These are phyloP conservation scores for Globisporangium perplexum DNA, from an alignment of 352 stramenopile genomes.

Conservation along the genomic window DNA sequence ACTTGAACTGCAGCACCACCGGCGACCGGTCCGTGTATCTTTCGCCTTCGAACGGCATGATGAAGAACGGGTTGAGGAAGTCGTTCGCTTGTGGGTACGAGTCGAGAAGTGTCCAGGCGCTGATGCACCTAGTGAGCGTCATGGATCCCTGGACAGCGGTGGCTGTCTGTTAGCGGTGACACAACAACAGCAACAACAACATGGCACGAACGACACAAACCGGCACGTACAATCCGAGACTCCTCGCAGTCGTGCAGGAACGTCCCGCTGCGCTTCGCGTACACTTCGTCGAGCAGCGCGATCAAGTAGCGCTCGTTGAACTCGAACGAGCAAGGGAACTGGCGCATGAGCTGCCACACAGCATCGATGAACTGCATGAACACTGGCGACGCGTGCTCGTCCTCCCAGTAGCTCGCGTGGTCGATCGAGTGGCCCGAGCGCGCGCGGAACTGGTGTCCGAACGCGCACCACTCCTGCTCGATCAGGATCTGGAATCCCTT, in stretches of 20 bases:
- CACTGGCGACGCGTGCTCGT: constrained; percentile 96
- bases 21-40: constrained; percentile 51
- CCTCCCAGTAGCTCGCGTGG: constrained; percentile 84
- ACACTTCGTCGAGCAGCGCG: constrained; percentile 94
- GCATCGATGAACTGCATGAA: constrained; percentile 99
- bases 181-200: not conserved
- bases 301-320: constrained; percentile 94
- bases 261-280: constrained; percentile 95
- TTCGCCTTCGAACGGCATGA: constrained; percentile 36
- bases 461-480: constrained; percentile 98
- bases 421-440: constrained; percentile 69
- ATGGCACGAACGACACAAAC: not conserved
- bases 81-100: constrained; percentile 31
- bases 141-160: constrained; percentile 36
- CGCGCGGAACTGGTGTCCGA: constrained; percentile 98
- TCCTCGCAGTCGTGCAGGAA: constrained; percentile 97
- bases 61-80: constrained; percentile 78
- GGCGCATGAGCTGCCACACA: constrained; percentile 95
- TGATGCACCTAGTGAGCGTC: constrained; percentile 53
- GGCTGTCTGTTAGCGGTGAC: not conserved
- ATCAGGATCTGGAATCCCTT: constrained; percentile 96
- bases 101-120: constrained; percentile 58
- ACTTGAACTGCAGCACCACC: constrained; percentile 76
- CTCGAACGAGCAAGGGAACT: constrained; percentile 97
- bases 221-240: constrained; percentile 56